Evolutionary conservation across 768 basidiomycete species (phyloP), one percentile per base, ranked within the genome.

Genomic region (Calocera viscosa): DNA sequence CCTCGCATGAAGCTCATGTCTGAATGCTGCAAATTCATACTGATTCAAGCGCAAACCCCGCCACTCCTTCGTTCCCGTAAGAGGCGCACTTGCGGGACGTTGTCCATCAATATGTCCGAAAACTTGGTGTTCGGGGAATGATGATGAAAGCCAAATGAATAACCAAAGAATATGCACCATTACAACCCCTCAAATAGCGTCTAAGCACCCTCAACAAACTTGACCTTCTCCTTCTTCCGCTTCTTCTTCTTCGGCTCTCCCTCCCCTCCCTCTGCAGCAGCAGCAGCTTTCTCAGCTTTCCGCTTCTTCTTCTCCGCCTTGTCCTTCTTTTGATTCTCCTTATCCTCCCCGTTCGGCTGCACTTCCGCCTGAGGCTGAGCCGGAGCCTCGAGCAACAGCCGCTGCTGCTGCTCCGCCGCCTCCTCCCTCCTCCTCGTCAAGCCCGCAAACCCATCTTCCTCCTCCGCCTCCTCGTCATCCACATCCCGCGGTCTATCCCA

Each of bases 371-470:
- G 74, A 71, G 66, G 72, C 34, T 43, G 41, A 24, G 63, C 64
- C 19, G 41, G 19, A 10, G 67, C 39, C 49, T 64, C 40, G 10
- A 69, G 67, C 60, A 70, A 43, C n/a, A 66, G 66, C 35, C 64
- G 69, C 19, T 65, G 70, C 3, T 70, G 73, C 16, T 67, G 65
- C 11, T 33, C 67, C 60, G 49, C 49, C 28, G 69, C 72, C 64
- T 69, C 73, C 73, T 73, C 75, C 64, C 67, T 68, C 33, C 72
- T 65, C 70, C 69, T 66, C 67, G 72, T 84, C 39, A 84, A 79
- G n/a, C 75, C 73, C 69, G 76, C 80, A 67, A 94, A 76, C 66
- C 70, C 70, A 67, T 69, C 72, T 63, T 68, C 68, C 69, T 40
- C 68, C 43, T 63, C 63, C 63, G 22, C 72, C 43, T 72, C 71